Base-by-base conservation (phyloP, 1,284 basidiomycete genomes). In the Cronartium quercuum region DNA sequence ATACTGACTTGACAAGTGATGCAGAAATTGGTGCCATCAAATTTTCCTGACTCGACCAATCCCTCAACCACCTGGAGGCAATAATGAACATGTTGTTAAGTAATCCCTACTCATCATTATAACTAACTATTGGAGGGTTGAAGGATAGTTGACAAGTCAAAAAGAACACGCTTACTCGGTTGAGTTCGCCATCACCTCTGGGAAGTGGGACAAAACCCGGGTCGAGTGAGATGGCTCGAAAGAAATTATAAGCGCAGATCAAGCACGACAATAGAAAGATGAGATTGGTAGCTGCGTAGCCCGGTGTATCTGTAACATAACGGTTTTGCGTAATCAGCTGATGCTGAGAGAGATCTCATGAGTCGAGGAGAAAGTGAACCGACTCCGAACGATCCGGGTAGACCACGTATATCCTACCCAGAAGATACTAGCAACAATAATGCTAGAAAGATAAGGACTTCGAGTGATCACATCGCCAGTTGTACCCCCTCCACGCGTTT, bases 1-100 rank as follows among this genome's bases (percentile, higher is more conserved):
- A 61, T 6, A 67, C 85, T 61, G 77, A 87, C 88, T 91, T 98
- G 91, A 83, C 95, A 98, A 68, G 89, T 86, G 68, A 98, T 90
- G 81, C 96, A 98, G 83, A 96, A 98, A 12, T 91, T 93, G 80
- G 94, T 92, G 0, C 95, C 94, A 82, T 97, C 98, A 38, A 98
- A 83, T 38, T 89, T 85, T 2, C 93, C 93, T 78, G 90, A 87
- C 18, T 90, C 90, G 12, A 93, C 91, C 18, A 98, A 84, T 37
- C 92, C 91, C 80, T 96, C 93, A 66, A 97, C 51, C 1, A n/a
- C n/a, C n/a, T n/a, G n/a, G n/a, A n/a, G n/a, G n/a, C n/a, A n/a
- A n/a, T n/a, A n/a, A n/a, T n/a, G n/a, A n/a, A n/a, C n/a, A n/a
- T n/a, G n/a, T n/a, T n/a, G n/a, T n/a, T n/a, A n/a, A n/a, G n/a